phyloP scores from a whole-genome alignment of 163 green algal species.

The Coccomyxa subellipsoidea region DNA sequence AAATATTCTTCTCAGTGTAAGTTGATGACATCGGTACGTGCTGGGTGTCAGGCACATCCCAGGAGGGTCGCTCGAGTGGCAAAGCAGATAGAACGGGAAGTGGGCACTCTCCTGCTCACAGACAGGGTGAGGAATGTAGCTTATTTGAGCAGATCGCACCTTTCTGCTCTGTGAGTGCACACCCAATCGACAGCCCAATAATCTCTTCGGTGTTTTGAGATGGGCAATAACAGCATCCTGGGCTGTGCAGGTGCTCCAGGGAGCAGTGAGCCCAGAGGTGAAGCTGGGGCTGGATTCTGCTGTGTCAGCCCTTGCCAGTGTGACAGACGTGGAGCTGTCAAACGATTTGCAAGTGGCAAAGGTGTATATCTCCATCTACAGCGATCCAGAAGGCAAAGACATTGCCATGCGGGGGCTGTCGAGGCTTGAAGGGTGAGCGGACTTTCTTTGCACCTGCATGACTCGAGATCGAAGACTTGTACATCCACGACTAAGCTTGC shows the following conservation, averaged over 20 bases:
- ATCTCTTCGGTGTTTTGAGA: constrained; percentile 1
- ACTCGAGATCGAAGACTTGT: neutral
- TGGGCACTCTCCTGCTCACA: constrained; percentile 68
- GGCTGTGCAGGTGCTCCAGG: constrained; percentile 57
- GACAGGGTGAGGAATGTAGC: constrained; percentile 49
- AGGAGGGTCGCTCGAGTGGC: constrained; percentile 70
- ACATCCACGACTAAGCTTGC: neutral
- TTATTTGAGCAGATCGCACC: too few species aligned
- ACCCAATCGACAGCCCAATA: too few species aligned
- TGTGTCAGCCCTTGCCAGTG: constrained; percentile 72
- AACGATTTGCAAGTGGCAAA: constrained; percentile 91
- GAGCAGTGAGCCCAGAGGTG: constrained; percentile 77
- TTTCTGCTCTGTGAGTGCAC: too few species aligned
- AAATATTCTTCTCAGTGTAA: too few species aligned
- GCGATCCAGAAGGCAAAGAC: constrained; percentile 70
- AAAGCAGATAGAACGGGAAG: constrained; percentile 75
- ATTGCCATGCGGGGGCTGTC: constrained; percentile 73
- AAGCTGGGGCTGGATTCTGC: constrained; percentile 45
- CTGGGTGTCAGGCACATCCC: constrained; percentile 67
- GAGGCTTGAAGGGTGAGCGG: constrained; percentile 59
- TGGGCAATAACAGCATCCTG: neutral
- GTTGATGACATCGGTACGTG: too few species aligned
- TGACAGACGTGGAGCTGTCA: constrained; percentile 81
- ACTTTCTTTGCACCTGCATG: neutral
- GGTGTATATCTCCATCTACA: constrained; percentile 87